Percentiles rank a stretch among this genome's conserved stretches.
These are phyloP conservation scores for Flaveria ramosissima DNA, from an alignment of 129 eudicot genomes.

Conservation along the genomic window DNA sequence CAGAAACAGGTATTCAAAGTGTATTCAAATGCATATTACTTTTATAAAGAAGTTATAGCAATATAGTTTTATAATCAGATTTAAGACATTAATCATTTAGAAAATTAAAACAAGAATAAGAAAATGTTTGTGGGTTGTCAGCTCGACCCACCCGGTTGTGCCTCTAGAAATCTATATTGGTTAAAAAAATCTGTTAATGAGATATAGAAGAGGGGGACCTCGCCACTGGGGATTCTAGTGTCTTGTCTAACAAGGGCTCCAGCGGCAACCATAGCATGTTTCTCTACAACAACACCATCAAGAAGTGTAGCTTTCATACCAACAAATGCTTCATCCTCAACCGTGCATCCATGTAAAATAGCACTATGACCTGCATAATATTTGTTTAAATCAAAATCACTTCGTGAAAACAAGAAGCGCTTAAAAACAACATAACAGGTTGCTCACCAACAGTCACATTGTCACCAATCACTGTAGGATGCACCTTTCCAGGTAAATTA, in stretches of 20 bases:
- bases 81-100: neutral
- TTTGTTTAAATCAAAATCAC: slow-evolving; percentile 1
- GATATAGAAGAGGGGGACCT: slow-evolving; percentile 34
- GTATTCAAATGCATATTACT: neutral
- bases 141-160: neutral
- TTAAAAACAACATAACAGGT: neutral
- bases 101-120: neutral
- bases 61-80: neutral
- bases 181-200: neutral
- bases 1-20: neutral
- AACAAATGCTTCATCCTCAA: slow-evolving; percentile 71
- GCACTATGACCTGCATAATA: slow-evolving; percentile 64
- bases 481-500: slow-evolving; percentile 61
- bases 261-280: slow-evolving; percentile 74
- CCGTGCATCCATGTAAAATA: slow-evolving; percentile 67
- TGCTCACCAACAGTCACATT: slow-evolving; percentile 71
- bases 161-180: neutral
- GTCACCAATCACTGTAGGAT: slow-evolving; percentile 64
- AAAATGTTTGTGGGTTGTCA: neutral
- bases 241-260: slow-evolving; percentile 75
- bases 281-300: slow-evolving; percentile 71
- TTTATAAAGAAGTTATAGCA: neutral
- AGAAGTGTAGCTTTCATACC: slow-evolving; percentile 73
- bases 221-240: slow-evolving; percentile 63
- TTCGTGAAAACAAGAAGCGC: neutral